Evolutionary conservation across 1,284 basidiomycete genomes (phyloP), one percentile per base, ranked within the genome.

Genomic region (Inonotus obliquus): DNA sequence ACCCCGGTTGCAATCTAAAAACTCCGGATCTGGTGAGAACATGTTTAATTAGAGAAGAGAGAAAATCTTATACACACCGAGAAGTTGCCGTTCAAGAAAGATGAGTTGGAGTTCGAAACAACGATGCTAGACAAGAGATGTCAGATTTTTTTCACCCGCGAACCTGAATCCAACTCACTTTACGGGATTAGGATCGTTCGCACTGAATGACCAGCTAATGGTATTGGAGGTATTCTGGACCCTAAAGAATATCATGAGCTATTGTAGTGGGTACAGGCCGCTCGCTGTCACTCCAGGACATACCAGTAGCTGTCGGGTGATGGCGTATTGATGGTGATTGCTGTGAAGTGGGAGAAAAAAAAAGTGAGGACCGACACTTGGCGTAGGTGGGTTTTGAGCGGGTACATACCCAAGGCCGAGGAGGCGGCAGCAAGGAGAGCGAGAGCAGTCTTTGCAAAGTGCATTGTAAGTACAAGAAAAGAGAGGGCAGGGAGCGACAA

Each of bases 1-100:
- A 77, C 72, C 60, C 65, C 67, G 14, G 66, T 62, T 7, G 71
- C 72, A 58, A 77, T 76, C 66, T 67, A 63, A 39, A 57, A 32
- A n/a, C 41, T 14, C 55, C 44, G 62, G 44, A 21, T 9, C 19
- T 17, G 37, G 56, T 63, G 56, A 60, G 62, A 44, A 55, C 23
- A 23, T 35, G 29, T 23, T 10, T 4, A 23, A 19, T 14, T 21
- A 21, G 19, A 21, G 19, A 44, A 47, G 44, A 48, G 47, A 44
- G 54, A 14, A 37, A 54, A 19, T 47, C 25, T 45, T n/a, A 32
- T 53, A 62, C 65, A 21, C 21, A 65, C 65, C 11, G 71, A 70
- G 67, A 75, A 77, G 25, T 63, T 65, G 29, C 76, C 76, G 64
- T 77, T 76, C 44, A 77, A 68, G 21, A 71, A 73, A 49, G 63